Conservation (phyloP, 169 alveolate species). For the Eimeria acervulina region DNA sequence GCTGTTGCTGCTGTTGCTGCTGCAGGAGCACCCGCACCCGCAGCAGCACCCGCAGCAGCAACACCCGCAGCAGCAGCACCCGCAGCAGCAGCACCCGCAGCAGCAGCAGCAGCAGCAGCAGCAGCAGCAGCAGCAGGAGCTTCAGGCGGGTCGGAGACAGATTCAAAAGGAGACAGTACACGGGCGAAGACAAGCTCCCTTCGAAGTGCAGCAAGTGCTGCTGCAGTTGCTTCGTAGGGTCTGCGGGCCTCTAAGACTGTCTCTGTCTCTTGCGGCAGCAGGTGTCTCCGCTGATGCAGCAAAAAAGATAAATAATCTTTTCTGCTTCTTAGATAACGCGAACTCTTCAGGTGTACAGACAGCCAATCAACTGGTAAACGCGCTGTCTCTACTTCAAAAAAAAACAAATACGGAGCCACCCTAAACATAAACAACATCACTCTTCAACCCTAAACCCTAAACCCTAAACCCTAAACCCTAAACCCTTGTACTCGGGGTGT, state of each 20-base stretch:
- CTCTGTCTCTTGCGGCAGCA: neutral
- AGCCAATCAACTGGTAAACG: neutral
- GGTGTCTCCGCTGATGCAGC: neutral
- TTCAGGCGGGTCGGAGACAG: neutral
- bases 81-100: neutral
- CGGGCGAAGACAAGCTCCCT: neutral
- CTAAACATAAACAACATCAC: neutral
- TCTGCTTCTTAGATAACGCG: neutral
- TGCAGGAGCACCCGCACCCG: neutral
- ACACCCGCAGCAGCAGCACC: neutral
- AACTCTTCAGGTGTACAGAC: constrained; percentile 42
- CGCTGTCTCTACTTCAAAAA: constrained; percentile 21
- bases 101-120: neutral
- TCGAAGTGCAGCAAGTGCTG: neutral
- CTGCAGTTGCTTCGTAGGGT: constrained; percentile 14
- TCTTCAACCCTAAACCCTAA: neutral
- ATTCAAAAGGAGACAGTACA: neutral
- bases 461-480: neutral
- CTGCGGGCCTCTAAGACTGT: neutral
- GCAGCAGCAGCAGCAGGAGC: neutral
- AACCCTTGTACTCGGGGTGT: no score
- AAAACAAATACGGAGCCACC: constrained; percentile 22
- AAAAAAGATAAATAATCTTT: neutral
- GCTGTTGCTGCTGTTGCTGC: neutral
- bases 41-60: neutral